These are phyloP conservation scores for Arthrobotrys musiformis DNA, from an alignment of 2,329 filamentous ascomycete genomes.

Conservation along the genomic window DNA sequence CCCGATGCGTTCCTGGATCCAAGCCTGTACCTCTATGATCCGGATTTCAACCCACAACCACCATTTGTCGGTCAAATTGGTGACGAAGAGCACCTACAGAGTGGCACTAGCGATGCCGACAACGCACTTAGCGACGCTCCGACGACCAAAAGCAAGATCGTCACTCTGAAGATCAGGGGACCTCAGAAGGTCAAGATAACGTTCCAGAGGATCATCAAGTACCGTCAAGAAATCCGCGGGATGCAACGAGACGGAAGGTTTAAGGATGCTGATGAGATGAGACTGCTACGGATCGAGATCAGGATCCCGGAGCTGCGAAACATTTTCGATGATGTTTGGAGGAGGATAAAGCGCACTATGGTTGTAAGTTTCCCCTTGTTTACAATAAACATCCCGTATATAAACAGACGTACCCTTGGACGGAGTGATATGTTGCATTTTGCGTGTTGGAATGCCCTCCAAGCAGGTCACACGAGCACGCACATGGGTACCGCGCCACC, in stretches of 20 bases:
- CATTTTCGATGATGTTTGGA: not conserved
- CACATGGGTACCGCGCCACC: not conserved
- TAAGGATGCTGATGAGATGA: not conserved
- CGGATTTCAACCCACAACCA: too few species aligned
- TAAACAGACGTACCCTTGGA: too few species aligned
- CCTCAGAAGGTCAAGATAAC: not conserved
- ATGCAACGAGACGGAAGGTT: not conserved
- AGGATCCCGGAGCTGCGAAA: slow-evolving; percentile 16
- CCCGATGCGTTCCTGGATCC: too few species aligned
- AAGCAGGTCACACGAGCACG: not conserved
- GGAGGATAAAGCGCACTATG: not conserved
- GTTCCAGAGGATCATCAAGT: slow-evolving; percentile 4
- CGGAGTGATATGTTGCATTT: slow-evolving; percentile 55
- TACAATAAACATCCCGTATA: not conserved
- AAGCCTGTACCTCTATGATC: too few species aligned
- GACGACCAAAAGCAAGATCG: not conserved
- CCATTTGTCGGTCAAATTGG: too few species aligned
- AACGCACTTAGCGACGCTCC: not conserved
- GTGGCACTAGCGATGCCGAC: not conserved
- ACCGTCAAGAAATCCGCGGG: not conserved
- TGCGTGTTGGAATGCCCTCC: slow-evolving; percentile 18
- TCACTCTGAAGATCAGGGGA: not conserved
- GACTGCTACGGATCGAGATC: not conserved
- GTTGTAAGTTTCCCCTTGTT: slow-evolving; percentile 8
- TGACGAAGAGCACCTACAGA: too few species aligned